Base-by-base conservation (phyloP, 1,284 basidiomycete genomes). In the Apiotrichum brassicae region DNA sequence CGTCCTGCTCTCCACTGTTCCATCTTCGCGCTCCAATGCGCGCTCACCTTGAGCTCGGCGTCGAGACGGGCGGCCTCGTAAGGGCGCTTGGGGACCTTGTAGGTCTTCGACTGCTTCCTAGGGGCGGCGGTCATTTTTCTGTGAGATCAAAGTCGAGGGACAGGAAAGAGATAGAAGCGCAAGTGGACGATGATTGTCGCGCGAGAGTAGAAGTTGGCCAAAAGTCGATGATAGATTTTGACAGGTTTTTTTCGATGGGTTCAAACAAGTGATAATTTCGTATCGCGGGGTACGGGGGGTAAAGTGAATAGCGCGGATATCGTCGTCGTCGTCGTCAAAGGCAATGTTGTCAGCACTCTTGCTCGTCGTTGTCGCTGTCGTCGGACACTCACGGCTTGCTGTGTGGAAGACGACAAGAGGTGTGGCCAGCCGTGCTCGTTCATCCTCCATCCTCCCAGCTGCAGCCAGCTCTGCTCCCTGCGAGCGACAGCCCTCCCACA, bases 21-120 rank as follows among this genome's bases (percentile, higher is more conserved):
- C 30, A 20, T 42, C 22, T 58, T 26, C n/a, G 16, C 39, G n/a
- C 13, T 19, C 26, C 26, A 8, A 3, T 9, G 8, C 6, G 6
- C 4, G 49, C 76, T 60, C 66, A 90, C 88, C 86, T 97, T 98
- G 74, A 99, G 82, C 83, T 98, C 95, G 66, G 88, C 85, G 80
- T 99, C 94, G 79, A 98, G 90, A 79, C 94, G 92, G 74, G 94
- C 89, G 60, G 91, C 89, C 81, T 89, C 92, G 78, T 86, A 97
- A 73, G 94, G 87, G 75, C 94, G 86, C 82, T 86, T 90, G 72
- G 94, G 94, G 81, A 97, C 92, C 82, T 94, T 92, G 81, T 91
- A 91, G 76, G 88, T 92, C 76, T 78, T 73, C 54, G 66, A 69
- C 58, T 71, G 49, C 49, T 51, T 51, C 30, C 47, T 33, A n/a